Conservation (phyloP, 345 rosid species). For the Camelina sativa region DNA sequence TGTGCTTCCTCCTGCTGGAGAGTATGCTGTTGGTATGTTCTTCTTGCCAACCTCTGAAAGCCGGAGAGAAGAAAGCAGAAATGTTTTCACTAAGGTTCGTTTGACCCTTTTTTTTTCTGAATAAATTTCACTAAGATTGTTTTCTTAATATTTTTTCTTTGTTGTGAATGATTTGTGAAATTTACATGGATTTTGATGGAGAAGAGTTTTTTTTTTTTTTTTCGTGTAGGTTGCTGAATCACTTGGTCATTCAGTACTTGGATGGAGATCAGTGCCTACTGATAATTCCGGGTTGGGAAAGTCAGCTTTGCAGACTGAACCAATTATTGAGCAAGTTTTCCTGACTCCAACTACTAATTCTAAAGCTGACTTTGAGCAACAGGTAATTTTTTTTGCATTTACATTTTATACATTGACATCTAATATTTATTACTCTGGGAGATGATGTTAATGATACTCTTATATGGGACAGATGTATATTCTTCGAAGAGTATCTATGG, state of each 20-base stretch:
- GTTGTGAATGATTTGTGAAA: not conserved
- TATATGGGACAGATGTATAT: conserved; percentile 82
- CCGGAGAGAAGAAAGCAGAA: conserved; percentile 83
- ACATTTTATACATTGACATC: not conserved
- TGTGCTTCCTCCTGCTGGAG: conserved; percentile 75
- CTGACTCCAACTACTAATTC: conserved; percentile 72
- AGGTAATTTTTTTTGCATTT: conserved; percentile 52
- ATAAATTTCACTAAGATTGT: no score
- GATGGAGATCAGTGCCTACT: conserved; percentile 93
- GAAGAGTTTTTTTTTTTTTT: not conserved
- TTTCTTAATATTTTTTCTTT: no score
- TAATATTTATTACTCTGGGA: not conserved
- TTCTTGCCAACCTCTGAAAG: conserved; percentile 78
- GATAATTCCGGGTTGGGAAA: conserved; percentile 85
- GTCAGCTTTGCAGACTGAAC: conserved; percentile 90
- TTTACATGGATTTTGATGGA: not conserved
- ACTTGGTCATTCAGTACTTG: conserved; percentile 91
- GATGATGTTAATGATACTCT: not conserved
- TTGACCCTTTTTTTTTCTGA: not conserved
- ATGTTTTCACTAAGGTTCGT: conserved; percentile 79
- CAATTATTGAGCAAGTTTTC: conserved; percentile 92
- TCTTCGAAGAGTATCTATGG: conserved; percentile 91
- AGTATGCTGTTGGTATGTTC: conserved; percentile 97
- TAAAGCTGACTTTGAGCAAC: conserved; percentile 85
- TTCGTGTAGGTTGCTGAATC: conserved; percentile 83